Conservation (phyloP, 352 stramenopile genomes). For the Thraustochytrium striatum region DNA sequence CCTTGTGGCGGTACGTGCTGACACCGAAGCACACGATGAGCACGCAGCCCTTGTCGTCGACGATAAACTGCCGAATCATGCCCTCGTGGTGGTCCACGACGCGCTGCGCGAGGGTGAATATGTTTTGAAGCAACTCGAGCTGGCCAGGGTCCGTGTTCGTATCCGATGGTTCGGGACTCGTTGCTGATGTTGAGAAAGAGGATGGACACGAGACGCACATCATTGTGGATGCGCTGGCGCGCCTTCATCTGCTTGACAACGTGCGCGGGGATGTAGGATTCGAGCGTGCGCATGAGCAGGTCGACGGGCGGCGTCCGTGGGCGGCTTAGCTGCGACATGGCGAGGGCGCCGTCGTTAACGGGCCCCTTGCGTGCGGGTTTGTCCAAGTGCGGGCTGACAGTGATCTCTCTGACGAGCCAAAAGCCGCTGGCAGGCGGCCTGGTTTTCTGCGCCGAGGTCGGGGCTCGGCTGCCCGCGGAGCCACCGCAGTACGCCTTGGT, state of each 20-base stretch:
- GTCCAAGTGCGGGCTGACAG: neutral
- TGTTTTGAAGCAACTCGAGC: conserved; percentile 45
- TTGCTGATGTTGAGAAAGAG: conserved; percentile 43
- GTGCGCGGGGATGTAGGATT: conserved; percentile 44
- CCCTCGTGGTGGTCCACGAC: conserved; percentile 67
- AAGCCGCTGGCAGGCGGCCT: neutral
- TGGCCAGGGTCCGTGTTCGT: conserved; percentile 22
- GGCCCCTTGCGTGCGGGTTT: neutral
- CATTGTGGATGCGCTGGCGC: conserved; percentile 37
- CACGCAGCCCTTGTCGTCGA: conserved; percentile 88
- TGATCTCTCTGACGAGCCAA: conserved; percentile 17
- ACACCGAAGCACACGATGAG: conserved; percentile 84
- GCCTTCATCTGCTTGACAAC: conserved; percentile 41
- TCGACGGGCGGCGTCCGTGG: conserved; percentile 19
- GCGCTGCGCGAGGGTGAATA: conserved; percentile 45
- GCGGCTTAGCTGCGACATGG: neutral
- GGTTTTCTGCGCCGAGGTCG: neutral
- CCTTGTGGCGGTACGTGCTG: conserved; percentile 79
- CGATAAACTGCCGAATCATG: conserved; percentile 90
- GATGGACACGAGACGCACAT: conserved; percentile 25
- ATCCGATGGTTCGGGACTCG: conserved; percentile 19
- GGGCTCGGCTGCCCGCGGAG: no score
- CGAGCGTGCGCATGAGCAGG: neutral
- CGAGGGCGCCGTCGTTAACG: neutral
- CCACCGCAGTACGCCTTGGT: no score